These are phyloP conservation scores for Boletus edulis DNA, from an alignment of 768 basidiomycete species.

Conservation along the genomic window DNA sequence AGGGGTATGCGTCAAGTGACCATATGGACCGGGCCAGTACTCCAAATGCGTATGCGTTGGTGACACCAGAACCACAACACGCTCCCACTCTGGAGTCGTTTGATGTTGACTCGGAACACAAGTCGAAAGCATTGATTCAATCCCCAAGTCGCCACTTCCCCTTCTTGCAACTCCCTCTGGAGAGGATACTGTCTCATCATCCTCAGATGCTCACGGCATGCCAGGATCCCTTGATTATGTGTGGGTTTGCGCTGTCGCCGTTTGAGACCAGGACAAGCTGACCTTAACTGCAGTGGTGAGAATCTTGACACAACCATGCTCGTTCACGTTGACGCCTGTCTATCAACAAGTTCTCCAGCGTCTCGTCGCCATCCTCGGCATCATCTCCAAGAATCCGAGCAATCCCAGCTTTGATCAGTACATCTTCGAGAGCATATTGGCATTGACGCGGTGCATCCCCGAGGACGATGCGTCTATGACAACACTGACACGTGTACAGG, in stretches of 20 bases:
- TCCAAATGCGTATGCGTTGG: neutral
- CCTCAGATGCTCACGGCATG: neutral
- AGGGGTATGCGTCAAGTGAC: neutral
- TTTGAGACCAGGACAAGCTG: neutral
- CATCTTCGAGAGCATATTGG: constrained; percentile 95
- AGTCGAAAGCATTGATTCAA: neutral
- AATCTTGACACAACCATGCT: neutral
- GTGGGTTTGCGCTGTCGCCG: neutral
- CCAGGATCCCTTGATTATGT: neutral
- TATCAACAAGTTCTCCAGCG: constrained; percentile 66
- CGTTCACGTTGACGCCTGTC: constrained; percentile 59
- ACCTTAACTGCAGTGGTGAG: neutral
- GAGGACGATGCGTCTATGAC: too few relatives aligned
- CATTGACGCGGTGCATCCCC: constrained; percentile 88
- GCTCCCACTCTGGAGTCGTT: too few relatives aligned
- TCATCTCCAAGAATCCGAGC: too few relatives aligned
- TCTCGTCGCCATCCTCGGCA: constrained; percentile 80
- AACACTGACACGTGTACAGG: too few relatives aligned
- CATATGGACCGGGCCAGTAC: neutral
- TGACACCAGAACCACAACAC: neutral
- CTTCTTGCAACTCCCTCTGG: too few relatives aligned
- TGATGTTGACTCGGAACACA: neutral
- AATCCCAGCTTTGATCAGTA: constrained; percentile 98
- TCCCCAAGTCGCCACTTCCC: neutral
- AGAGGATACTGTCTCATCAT: too few relatives aligned